phyloP scores from a whole-genome alignment of 768 basidiomycete genomes.

The Pulveroboletus sp. region DNA sequence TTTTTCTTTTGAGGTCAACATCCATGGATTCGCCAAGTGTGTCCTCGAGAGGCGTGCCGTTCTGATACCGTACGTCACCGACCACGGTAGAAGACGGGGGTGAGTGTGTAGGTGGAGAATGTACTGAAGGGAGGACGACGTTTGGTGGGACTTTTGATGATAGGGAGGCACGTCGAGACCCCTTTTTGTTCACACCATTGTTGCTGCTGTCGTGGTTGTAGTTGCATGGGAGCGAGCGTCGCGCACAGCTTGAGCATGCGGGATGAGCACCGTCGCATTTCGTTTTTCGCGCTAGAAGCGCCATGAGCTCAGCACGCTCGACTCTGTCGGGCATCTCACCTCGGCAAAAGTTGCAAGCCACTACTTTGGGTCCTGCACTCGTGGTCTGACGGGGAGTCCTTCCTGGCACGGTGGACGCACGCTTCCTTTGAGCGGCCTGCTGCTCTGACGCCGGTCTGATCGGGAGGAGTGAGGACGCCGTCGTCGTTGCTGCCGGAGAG shows the following conservation, averaged over 20 bases:
- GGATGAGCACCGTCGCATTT: conserved; percentile 87
- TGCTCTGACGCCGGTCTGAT: conserved; percentile 64
- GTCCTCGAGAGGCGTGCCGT: conserved; percentile 36
- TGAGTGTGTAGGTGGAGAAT: conserved; percentile 53
- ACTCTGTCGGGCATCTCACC: conserved; percentile 42
- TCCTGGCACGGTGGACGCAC: conserved; percentile 64
- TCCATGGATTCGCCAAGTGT: conserved; percentile 44
- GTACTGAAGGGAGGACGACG: conserved; percentile 31
- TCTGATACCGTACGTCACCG: conserved; percentile 32
- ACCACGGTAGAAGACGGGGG: conserved; percentile 39
- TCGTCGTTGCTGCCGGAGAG: conserved; percentile 53
- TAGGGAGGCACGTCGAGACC: conserved; percentile 47
- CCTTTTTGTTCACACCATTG: conserved; percentile 34
- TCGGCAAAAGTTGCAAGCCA: conserved; percentile 86
- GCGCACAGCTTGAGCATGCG: conserved; percentile 76
- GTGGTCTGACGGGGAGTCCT: conserved; percentile 54
- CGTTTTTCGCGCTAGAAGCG: conserved; percentile 69
- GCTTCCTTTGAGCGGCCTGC: conserved; percentile 63
- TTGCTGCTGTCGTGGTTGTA: conserved; percentile 62
- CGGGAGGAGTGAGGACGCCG: conserved; percentile 58
- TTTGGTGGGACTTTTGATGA: conserved; percentile 37
- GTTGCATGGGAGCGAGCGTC: conserved; percentile 69
- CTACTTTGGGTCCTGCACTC: conserved; percentile 77
- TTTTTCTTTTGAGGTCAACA: conserved; percentile 54
- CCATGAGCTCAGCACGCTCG: conserved; percentile 5